Conservation (phyloP, 139 green algal species). For the Dunaliella primolecta region DNA sequence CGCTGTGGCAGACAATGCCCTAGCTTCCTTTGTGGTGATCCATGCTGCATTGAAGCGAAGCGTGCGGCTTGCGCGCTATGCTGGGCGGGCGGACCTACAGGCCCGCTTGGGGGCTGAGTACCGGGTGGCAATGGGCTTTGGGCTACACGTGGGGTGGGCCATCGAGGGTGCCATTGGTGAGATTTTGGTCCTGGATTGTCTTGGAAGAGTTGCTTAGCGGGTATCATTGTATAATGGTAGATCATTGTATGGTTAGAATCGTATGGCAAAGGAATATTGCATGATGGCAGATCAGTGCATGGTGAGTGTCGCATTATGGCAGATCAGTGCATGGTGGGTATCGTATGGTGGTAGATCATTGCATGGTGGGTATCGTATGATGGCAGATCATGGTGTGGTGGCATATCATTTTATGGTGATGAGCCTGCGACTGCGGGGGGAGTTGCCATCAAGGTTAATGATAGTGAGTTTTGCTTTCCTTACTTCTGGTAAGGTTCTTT, state of each 20-base stretch:
- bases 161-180: conserved; percentile 93
- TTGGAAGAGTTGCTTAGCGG: neutral
- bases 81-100: conserved; percentile 12
- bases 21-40: conserved; percentile 88
- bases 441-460: too few relatives aligned
- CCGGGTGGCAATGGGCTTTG: conserved; percentile 86
- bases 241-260: neutral
- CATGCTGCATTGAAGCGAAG: conserved; percentile 72
- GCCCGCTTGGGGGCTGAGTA: conserved; percentile 54
- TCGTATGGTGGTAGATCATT: too few relatives aligned
- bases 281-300: too few relatives aligned
- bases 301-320: too few relatives aligned
- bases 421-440: too few relatives aligned
- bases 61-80: conserved; percentile 30
- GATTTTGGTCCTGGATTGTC: too few relatives aligned
- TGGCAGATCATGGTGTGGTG: too few relatives aligned
- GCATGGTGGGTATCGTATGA: too few relatives aligned
- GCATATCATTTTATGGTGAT: too few relatives aligned
- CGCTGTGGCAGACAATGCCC: conserved; percentile 77
- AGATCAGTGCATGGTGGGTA: too few relatives aligned
- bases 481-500: too few relatives aligned
- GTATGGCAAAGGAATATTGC: neutral
- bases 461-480: too few relatives aligned
- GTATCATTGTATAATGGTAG: neutral
- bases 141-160: conserved; percentile 90